These are phyloP conservation scores for Porogramme epimiltina DNA, from an alignment of 1,284 basidiomycete genomes.

Conservation along the genomic window DNA sequence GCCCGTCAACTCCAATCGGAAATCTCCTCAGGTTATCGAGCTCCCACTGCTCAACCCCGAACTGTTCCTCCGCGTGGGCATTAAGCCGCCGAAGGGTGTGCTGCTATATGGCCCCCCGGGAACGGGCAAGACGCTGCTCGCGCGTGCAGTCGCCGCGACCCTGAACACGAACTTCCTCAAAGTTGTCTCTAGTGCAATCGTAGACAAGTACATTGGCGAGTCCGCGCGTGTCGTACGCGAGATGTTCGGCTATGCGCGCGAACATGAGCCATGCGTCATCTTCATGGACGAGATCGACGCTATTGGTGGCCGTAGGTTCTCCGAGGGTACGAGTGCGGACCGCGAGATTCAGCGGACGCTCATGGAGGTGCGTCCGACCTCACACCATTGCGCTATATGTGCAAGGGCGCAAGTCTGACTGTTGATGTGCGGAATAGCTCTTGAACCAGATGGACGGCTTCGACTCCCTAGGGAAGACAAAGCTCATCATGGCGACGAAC, in stretches of 20 bases:
- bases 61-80: slow-evolving; percentile 93
- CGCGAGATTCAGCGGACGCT: slow-evolving; percentile 98
- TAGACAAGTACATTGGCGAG: slow-evolving; percentile 99
- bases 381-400: too few species aligned
- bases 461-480: slow-evolving; percentile 93
- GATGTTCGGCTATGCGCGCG: slow-evolving; percentile 98
- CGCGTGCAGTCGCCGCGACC: slow-evolving; percentile 94
- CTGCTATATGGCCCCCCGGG: slow-evolving; percentile 93
- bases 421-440: slow-evolving; percentile 58
- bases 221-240: slow-evolving; percentile 93
- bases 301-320: slow-evolving; percentile 94
- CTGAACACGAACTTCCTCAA: slow-evolving; percentile 97
- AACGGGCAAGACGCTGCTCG: slow-evolving; percentile 95
- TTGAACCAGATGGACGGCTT: slow-evolving; percentile 99
- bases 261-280: slow-evolving; percentile 99
- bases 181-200: slow-evolving; percentile 98
- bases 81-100: slow-evolving; percentile 94
- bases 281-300: slow-evolving; percentile 99
- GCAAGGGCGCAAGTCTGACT: too few species aligned
- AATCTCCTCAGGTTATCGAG: slow-evolving; percentile 79
- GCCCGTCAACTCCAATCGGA: background rate
- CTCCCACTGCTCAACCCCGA: slow-evolving; percentile 95
- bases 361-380: slow-evolving; percentile 90
- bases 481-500: slow-evolving; percentile 99
- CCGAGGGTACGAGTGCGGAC: slow-evolving; percentile 98